These are phyloP conservation scores for Rhizopogon sp. DNA, from an alignment of 768 basidiomycete species.

Conservation along the genomic window DNA sequence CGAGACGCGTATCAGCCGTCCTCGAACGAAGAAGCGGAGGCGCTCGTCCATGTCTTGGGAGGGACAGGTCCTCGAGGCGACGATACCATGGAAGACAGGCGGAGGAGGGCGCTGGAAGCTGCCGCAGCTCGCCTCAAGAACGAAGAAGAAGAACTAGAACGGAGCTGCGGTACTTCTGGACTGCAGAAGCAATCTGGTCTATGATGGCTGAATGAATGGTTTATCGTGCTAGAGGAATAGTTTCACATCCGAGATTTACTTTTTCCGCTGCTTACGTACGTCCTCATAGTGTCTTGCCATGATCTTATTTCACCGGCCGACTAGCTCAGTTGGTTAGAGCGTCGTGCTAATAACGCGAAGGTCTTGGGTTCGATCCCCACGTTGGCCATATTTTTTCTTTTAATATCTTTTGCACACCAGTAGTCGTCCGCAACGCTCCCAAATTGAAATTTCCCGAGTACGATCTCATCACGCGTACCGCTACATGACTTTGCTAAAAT, in stretches of 20 bases:
- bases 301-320: constrained; percentile 42
- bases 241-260: too few species aligned
- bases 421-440: too few species aligned
- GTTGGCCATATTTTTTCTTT: constrained; percentile 40
- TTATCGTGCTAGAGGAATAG: neutral
- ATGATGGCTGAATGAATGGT: too few species aligned
- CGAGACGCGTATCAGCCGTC: constrained; percentile 45
- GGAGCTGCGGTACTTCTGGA: constrained; percentile 57
- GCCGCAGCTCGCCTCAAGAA: constrained; percentile 53
- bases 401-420: too few species aligned
- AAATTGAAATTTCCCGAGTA: too few species aligned
- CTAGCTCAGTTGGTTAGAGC: constrained; percentile 95
- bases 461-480: too few species aligned
- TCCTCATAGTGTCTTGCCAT: too few species aligned
- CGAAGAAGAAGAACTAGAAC: constrained; percentile 70
- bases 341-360: constrained; percentile 76
- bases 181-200: neutral
- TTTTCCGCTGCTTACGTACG: too few species aligned
- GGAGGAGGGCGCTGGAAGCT: constrained; percentile 53
- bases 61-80: constrained; percentile 26
- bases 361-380: constrained; percentile 70
- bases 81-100: constrained; percentile 55
- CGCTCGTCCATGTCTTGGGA: constrained; percentile 50
- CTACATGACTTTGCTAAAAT: neutral
- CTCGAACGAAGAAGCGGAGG: constrained; percentile 53